Evolutionary conservation across 2,329 filamentous ascomycete species (phyloP).

Genomic region (Xylaria sp.): DNA sequence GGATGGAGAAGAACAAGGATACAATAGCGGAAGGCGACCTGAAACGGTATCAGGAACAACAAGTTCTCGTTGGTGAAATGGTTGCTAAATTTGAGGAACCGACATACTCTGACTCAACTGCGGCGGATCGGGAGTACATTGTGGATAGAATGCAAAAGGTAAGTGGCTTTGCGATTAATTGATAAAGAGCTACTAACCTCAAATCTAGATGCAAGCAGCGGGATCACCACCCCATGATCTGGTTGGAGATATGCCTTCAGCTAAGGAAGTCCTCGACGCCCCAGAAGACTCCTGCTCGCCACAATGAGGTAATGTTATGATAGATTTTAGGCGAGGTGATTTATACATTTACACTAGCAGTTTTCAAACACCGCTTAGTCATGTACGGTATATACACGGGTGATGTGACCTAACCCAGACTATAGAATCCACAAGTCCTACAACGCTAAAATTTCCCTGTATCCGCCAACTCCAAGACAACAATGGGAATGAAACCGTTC

Average conservation of each 20-base stretch:
- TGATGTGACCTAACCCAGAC: constrained; percentile 34
- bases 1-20: constrained; percentile 82
- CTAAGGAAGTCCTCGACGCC: constrained; percentile 75
- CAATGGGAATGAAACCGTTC: constrained; percentile 12
- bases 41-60: constrained; percentile 83
- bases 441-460: constrained; percentile 40
- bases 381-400: constrained; percentile 42
- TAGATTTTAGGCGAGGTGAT: constrained; percentile 21
- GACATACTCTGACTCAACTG: constrained; percentile 83
- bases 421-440: constrained; percentile 42
- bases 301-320: constrained; percentile 59
- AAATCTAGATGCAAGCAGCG: constrained; percentile 88
- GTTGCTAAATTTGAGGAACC: constrained; percentile 87
- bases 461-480: constrained; percentile 38
- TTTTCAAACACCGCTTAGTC: constrained; percentile 17
- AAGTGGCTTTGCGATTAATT: constrained; percentile 45
- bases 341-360: constrained; percentile 36
- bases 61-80: constrained; percentile 83
- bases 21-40: constrained; percentile 77
- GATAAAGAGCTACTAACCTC: constrained; percentile 33
- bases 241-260: constrained; percentile 87
- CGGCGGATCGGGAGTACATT: constrained; percentile 87
- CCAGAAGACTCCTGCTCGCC: constrained; percentile 72
- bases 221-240: constrained; percentile 91
- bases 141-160: constrained; percentile 99